phyloP scores from a whole-genome alignment of 2,329 filamentous ascomycete species.

The Aspergillus spinulosporus region DNA sequence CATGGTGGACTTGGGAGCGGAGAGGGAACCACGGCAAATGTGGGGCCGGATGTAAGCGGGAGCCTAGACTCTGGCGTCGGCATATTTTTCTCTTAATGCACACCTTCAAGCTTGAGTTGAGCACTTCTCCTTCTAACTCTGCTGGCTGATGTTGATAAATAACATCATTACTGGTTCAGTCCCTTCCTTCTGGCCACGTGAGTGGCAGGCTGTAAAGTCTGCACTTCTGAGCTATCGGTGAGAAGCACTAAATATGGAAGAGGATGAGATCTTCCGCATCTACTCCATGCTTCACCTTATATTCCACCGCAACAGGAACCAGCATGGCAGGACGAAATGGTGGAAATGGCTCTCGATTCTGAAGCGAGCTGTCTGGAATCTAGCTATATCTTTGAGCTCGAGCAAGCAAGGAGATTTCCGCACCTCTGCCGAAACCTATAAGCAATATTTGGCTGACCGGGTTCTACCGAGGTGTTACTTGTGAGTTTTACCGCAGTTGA shows the following conservation, averaged over 20 bases:
- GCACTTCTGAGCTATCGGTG: background rate
- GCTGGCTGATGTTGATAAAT: too few species aligned
- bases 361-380: slow-evolving; percentile 62
- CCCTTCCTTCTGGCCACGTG: too few species aligned
- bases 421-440: slow-evolving; percentile 28
- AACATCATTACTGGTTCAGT: too few species aligned
- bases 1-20: too few species aligned
- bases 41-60: too few species aligned
- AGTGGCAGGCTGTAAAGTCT: background rate
- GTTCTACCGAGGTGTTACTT: slow-evolving; percentile 45
- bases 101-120: too few species aligned
- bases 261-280: slow-evolving; percentile 30
- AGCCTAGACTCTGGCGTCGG: too few species aligned
- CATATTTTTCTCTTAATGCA: too few species aligned
- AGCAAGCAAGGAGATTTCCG: background rate
- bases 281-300: slow-evolving; percentile 64
- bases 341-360: slow-evolving; percentile 73
- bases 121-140: too few species aligned
- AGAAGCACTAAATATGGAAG: slow-evolving; percentile 27
- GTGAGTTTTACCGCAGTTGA: slow-evolving; percentile 30
- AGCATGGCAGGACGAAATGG: slow-evolving; percentile 80
- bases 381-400: slow-evolving; percentile 52
- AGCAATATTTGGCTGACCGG: slow-evolving; percentile 31
- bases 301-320: slow-evolving; percentile 84
- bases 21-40: too few species aligned